A percentile compares a stretch with the other conserved stretches of the same genome.
Conservation (phyloP, 345 rosid genomes). For the Gossypium stocksii region DNA sequence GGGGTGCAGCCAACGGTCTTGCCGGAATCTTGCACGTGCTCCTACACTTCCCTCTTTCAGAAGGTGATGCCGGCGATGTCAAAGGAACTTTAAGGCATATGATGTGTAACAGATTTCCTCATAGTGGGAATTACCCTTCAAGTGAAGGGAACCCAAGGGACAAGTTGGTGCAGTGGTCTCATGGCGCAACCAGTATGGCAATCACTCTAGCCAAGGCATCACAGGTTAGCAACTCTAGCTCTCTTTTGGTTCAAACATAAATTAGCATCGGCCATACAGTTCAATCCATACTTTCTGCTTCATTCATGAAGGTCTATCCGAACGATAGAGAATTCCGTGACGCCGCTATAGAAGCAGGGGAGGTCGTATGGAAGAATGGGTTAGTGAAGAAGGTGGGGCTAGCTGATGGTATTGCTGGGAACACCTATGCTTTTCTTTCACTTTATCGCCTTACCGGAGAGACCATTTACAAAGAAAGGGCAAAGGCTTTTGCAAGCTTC, state of each 20-base stretch:
- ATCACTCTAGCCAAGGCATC: constrained; percentile 85
- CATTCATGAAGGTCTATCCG: constrained; percentile 43
- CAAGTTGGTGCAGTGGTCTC: constrained; percentile 85
- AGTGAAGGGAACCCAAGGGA: constrained; percentile 90
- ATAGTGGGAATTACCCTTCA: constrained; percentile 80
- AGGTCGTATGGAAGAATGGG: constrained; percentile 92
- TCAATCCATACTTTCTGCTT: neutral
- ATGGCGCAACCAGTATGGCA: constrained; percentile 77
- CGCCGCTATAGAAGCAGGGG: constrained; percentile 92
- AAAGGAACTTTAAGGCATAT: constrained; percentile 76
- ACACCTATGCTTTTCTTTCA: constrained; percentile 78
- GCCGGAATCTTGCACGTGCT: constrained; percentile 84
- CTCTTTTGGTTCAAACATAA: neutral
- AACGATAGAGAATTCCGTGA: constrained; percentile 66
- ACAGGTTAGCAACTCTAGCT: constrained; percentile 32
- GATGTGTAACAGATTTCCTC: constrained; percentile 78
- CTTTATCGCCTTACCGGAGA: constrained; percentile 76
- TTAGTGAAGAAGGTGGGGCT: constrained; percentile 74
- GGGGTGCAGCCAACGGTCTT: constrained; percentile 92
- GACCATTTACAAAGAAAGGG: constrained; percentile 61
- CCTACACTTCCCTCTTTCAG: constrained; percentile 64
- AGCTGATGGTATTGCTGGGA: constrained; percentile 76
- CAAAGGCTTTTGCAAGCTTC: constrained; percentile 71
- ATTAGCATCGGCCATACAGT: neutral
- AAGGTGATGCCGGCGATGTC: constrained; percentile 56